Evolutionary conservation across 495 filamentous ascomycete genomes (phyloP), one percentile per base, ranked within the genome.

Genomic region (Diplogelasinospora grovesii): DNA sequence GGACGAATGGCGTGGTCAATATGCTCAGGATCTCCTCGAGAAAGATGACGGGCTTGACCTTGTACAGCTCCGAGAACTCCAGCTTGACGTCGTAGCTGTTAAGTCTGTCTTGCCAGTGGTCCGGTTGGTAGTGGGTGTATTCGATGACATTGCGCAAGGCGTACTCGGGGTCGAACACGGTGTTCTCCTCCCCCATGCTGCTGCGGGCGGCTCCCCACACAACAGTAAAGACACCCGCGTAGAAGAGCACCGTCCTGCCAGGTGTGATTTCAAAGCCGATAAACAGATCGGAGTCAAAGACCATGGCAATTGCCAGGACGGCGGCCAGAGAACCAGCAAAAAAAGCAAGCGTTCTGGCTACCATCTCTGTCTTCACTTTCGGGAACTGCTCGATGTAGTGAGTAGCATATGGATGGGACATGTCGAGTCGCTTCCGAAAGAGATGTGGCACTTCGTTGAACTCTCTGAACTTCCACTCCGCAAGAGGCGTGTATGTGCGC

Each of bases 401-500:
- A 33, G 81, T 85, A 2, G 92, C 92, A 54, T 83, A 95, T 0
- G 90, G 90, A 51, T 89, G 87, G 5, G 93, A 95, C 85, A 96
- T 92, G 50, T 95, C 87, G 39, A 85, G 71, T 9, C 92, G 79
- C 41, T 87, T 83, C 46, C 87, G 75, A 52, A 95, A 98, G 1
- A 97, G 68, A 65, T 97, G 92, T 48, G 80, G 81, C 1, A 98
- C 75, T 59, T 98, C 92, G 52, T 98, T 98, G 71, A 97, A 97
- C 59, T 97, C 90, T 35, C 92, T 83, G 45, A 97, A 96, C 52
- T 95, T 96, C 93, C 92, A 97, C 58, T 93, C 85, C 2, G 93
- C 92, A 34, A 95, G 74, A 2, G 89, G 86, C 2, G 89, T 96
- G 52, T 95, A 98, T 50, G 85, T 81, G 10, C 92, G 80, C 16